phyloP scores from a whole-genome alignment of 73 alveolate genomes.

The Tetrahymena elliotti region DNA sequence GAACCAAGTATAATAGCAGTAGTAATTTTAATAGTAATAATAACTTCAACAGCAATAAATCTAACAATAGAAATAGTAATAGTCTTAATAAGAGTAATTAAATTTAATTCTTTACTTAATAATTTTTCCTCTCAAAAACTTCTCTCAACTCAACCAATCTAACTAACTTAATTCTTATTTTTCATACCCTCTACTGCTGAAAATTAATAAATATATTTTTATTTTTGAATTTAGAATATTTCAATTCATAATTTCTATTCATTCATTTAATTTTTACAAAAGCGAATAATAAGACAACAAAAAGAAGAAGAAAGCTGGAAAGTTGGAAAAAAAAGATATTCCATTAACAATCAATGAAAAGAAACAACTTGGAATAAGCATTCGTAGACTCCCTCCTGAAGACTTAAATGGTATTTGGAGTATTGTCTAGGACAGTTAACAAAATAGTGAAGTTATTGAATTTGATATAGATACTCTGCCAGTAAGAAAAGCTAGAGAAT shows the following conservation, averaged over 20 bases:
- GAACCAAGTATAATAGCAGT: background rate
- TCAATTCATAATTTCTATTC: no score
- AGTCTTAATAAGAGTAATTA: background rate
- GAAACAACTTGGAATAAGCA: background rate
- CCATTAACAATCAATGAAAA: background rate
- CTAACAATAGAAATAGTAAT: background rate
- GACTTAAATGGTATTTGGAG: background rate
- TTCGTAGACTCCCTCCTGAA: background rate
- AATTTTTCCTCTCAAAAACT: no score
- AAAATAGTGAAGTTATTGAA: constrained; percentile 34
- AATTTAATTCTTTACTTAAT: background rate
- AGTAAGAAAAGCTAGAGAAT: constrained; percentile 24
- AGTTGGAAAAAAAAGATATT: background rate
- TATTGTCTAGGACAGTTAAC: background rate
- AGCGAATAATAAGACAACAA: background rate
- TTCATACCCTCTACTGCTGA: background rate
- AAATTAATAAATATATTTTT: no score
- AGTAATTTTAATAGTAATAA: background rate
- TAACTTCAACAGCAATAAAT: background rate
- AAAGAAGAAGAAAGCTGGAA: background rate
- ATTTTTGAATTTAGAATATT: no score
- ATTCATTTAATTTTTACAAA: background rate
- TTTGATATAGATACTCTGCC: constrained; percentile 40
- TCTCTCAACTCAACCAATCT: background rate
- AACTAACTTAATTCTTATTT: background rate